phyloP scores from a whole-genome alignment of 2,329 filamentous ascomycete species.

The Coniella vitis region DNA sequence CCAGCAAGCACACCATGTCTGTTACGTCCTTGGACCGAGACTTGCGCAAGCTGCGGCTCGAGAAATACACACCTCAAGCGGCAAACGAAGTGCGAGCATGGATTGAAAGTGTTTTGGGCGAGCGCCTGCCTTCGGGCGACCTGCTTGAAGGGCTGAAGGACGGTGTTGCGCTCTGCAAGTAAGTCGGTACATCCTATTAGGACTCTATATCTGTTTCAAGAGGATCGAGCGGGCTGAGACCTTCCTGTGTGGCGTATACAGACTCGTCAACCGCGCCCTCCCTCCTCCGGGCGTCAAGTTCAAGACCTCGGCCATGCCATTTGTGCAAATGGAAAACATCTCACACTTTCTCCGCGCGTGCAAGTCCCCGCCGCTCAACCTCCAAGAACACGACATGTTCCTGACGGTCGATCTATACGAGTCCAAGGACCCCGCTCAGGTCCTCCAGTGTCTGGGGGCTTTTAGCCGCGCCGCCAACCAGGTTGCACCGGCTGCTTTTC shows the following conservation, averaged over 20 bases:
- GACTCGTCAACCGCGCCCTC: conserved; percentile 73
- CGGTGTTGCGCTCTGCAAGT: conserved; percentile 90
- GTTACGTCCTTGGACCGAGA: conserved; percentile 92
- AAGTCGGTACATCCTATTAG: conserved; percentile 26
- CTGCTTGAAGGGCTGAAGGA: conserved; percentile 83
- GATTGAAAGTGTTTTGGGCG: conserved; percentile 77
- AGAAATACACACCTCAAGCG: conserved; percentile 86
- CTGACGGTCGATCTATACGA: conserved; percentile 96
- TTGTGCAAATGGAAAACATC: conserved; percentile 99
- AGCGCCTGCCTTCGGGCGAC: conserved; percentile 65
- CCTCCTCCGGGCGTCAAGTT: conserved; percentile 77
- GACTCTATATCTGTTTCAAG: background rate
- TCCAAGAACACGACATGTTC: conserved; percentile 92
- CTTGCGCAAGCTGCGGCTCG: conserved; percentile 84
- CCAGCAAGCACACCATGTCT: conserved; percentile 56
- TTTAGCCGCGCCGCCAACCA: conserved; percentile 83
- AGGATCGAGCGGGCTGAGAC: background rate
- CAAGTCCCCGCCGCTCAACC: conserved; percentile 74
- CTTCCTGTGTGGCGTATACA: conserved; percentile 26
- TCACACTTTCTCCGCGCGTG: conserved; percentile 89
- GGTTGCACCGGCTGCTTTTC: conserved; percentile 67
- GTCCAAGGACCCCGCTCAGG: conserved; percentile 90
- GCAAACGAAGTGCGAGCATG: conserved; percentile 78
- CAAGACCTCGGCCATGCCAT: conserved; percentile 91
- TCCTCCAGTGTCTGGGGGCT: conserved; percentile 83